Evolutionary conservation across 306 rosid genomes (phyloP).

Genomic region (Datisca glomerata): DNA sequence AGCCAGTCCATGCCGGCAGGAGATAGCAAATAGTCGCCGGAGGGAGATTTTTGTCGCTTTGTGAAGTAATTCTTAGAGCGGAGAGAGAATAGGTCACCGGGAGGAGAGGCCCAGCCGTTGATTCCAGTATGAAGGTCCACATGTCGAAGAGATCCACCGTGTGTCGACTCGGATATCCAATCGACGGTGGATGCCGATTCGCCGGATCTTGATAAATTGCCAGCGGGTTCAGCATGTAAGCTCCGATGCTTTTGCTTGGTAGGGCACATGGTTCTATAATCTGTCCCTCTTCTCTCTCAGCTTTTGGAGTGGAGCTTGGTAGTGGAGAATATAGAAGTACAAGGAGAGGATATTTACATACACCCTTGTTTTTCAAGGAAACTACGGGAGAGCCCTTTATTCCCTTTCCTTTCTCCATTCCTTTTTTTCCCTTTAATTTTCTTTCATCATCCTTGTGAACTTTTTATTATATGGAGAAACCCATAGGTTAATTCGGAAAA

Average conservation of each 20-base stretch:
- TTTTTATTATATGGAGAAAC: too few relatives aligned
- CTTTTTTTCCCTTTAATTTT: neutral
- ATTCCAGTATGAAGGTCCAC: slow-evolving; percentile 61
- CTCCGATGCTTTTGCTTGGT: slow-evolving; percentile 26
- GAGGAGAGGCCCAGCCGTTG: slow-evolving; percentile 95
- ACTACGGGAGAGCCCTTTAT: slow-evolving; percentile 10
- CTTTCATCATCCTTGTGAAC: too few relatives aligned
- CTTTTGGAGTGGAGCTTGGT: neutral
- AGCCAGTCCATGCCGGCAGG: slow-evolving; percentile 90
- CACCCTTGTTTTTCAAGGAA: slow-evolving; percentile 9
- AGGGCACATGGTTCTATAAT: slow-evolving; percentile 30
- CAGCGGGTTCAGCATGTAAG: slow-evolving; percentile 19
- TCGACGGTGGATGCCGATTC: slow-evolving; percentile 21
- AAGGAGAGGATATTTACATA: too few relatives aligned
- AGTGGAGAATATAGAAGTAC: neutral
- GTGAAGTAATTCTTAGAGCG: slow-evolving; percentile 49
- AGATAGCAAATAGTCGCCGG: slow-evolving; percentile 61
- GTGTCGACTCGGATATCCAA: slow-evolving; percentile 48
- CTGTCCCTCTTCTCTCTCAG: neutral
- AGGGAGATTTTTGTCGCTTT: slow-evolving; percentile 41
- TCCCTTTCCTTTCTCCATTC: neutral
- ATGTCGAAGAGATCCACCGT: slow-evolving; percentile 57
- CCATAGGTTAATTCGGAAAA: too few relatives aligned
- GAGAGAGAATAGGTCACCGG: slow-evolving; percentile 64
- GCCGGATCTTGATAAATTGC: slow-evolving; percentile 14